Base-by-base conservation (phyloP, 2,329 filamentous ascomycete species). In the Cladosporium sp. region DNA sequence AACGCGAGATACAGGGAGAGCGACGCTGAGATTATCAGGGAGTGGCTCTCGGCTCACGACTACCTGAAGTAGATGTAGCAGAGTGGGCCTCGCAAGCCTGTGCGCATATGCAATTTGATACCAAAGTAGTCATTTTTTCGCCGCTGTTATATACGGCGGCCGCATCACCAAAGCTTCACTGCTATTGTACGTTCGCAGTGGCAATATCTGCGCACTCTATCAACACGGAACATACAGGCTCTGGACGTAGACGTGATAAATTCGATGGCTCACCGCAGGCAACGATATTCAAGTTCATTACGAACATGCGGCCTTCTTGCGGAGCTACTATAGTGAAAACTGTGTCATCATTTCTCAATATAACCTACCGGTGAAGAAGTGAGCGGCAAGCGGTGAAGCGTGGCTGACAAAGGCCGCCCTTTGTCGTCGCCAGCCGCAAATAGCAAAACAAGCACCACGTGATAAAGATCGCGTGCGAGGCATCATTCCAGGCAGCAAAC, bases 1-100 rank as follows among this genome's bases (percentile, higher is more conserved):
- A 90, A 93, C 73, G 92, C 92, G 4, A 87, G 87, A 49, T 99
- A 97, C 82, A 89, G 88, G 76, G 83, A 88, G 78, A 86, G 95
- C 65, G 95, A 98, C 77, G 84, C 87, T 65, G 84, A 83, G 62
- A 82, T 86, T 54, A 85, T 97, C 64, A 85, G 90, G 79, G 91
- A 93, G 80, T 98, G 94, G 93, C 80, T 98, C 71, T 81, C 79
- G 69, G 81, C 82, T 28, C 84, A 89, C 76, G 84, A 83, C 1
- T 91, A 91, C 78, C 73, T 81, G 64, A 69, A 65, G 61, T 64
- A 47, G 26, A 59, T 30, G 28, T 30, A 6, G 28, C 28, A 34
- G 41, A 15, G n/a, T 3, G 8, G 41, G n/a, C n/a, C 3, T 47
- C 41, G 7, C 3, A 10, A 47, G 41, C 41, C 41, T 47, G n/a